phyloP scores from a whole-genome alignment of 768 basidiomycete species.

The Lactarius vividus region DNA sequence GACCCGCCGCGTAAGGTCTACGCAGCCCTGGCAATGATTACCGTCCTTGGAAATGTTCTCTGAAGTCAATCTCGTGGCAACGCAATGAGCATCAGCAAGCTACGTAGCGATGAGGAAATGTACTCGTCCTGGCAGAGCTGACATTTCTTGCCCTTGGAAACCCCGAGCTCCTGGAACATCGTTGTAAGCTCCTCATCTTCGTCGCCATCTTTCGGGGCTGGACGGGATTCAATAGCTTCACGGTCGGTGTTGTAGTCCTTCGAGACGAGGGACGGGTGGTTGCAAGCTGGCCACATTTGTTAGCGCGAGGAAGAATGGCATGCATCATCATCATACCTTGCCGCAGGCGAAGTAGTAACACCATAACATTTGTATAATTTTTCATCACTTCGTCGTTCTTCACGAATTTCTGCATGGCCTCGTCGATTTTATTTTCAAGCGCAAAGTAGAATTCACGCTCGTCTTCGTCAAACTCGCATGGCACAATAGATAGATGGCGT shows the following conservation, averaged over 20 bases:
- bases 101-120: conserved; percentile 28
- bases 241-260: conserved; percentile 71
- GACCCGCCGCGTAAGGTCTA: conserved; percentile 48
- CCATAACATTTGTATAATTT: conserved; percentile 67
- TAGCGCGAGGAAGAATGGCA: not conserved
- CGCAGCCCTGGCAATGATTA: conserved; percentile 60
- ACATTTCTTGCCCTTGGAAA: conserved; percentile 61
- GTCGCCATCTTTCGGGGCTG: conserved; percentile 49
- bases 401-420: conserved; percentile 57
- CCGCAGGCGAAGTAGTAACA: conserved; percentile 75
- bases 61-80: conserved; percentile 38
- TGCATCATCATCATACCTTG: conserved; percentile 56
- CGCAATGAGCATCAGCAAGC: not conserved
- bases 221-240: conserved; percentile 71
- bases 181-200: conserved; percentile 70
- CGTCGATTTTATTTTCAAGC: conserved; percentile 64
- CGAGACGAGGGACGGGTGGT: conserved; percentile 81
- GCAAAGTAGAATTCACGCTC: conserved; percentile 80
- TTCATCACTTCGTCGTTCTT: conserved; percentile 46
- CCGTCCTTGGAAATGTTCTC: conserved; percentile 42
- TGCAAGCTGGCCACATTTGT: conserved; percentile 60
- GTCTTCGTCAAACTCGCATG: conserved; percentile 71
- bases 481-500: conserved; percentile 65
- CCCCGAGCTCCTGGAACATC: conserved; percentile 67
- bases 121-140: conserved; percentile 73